Percentiles rank a stretch among this genome's conserved stretches.
phyloP scores from a whole-genome alignment of 129 eudicot species.

The Chrysanthemum seticuspe region DNA sequence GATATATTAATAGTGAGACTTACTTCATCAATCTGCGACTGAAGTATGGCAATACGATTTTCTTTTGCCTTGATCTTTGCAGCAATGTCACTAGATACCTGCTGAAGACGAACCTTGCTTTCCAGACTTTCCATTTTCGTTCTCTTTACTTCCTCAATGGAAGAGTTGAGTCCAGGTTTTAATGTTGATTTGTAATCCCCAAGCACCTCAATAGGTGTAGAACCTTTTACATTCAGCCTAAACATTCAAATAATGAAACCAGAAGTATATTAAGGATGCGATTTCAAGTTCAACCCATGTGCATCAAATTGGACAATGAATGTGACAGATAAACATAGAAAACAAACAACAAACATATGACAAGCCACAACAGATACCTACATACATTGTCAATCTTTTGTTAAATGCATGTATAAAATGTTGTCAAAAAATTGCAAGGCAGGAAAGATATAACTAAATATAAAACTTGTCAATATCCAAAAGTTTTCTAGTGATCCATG shows the following conservation, averaged over 20 bases:
- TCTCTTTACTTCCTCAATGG: constrained; percentile 59
- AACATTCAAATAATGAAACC: constrained; percentile 2
- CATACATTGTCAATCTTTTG: not conserved
- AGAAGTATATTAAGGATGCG: not conserved
- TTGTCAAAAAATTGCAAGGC: no score
- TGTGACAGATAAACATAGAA: no score
- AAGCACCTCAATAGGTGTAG: constrained; percentile 69
- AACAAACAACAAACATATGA: no score
- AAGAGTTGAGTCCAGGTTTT: constrained; percentile 63
- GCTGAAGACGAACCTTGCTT: constrained; percentile 74
- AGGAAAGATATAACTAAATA: not conserved
- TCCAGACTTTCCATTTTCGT: constrained; percentile 65
- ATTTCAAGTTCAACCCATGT: not conserved
- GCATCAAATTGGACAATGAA: no score
- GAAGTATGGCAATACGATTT: constrained; percentile 53
- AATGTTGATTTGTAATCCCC: constrained; percentile 78
- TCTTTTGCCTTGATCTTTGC: constrained; percentile 54
- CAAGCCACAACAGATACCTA: constrained; percentile 84
- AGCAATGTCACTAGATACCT: constrained; percentile 54
- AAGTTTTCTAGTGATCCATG: no score
- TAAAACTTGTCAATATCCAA: not conserved
- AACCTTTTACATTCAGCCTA: constrained; percentile 72
- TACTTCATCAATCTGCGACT: constrained; percentile 68
- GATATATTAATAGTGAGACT: constrained; percentile 20
- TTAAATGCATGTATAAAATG: not conserved